A percentile compares a stretch with the other conserved stretches of the same genome.
Conservation (phyloP, 2,329 filamentous ascomycete genomes). For the Colletotrichum coccodes region DNA sequence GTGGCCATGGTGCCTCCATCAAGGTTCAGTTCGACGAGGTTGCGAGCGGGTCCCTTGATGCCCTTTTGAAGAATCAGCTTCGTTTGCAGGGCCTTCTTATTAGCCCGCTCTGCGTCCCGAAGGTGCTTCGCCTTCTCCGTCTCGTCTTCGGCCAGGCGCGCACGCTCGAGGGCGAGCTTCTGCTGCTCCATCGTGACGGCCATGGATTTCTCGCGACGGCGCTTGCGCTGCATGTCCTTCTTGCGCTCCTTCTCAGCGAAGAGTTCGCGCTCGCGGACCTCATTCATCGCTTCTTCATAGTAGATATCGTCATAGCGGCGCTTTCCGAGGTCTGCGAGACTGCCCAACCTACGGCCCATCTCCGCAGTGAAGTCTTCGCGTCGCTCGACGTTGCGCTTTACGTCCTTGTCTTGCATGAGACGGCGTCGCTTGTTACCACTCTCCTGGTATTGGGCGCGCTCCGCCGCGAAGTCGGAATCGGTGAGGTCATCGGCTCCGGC, state of each 20-base stretch:
- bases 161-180: slow-evolving; percentile 82
- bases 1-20: slow-evolving; percentile 88
- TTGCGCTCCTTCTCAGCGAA: slow-evolving; percentile 98
- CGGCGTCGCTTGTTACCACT: slow-evolving; percentile 73
- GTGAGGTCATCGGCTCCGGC: slow-evolving; percentile 57
- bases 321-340: slow-evolving; percentile 77
- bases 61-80: slow-evolving; percentile 88
- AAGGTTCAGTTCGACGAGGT: slow-evolving; percentile 77
- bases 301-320: slow-evolving; percentile 80
- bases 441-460: slow-evolving; percentile 62
- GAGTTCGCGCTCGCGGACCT: slow-evolving; percentile 90
- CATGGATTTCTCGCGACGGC: slow-evolving; percentile 94
- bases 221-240: slow-evolving; percentile 99
- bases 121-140: slow-evolving; percentile 83
- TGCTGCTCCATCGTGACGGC: slow-evolving; percentile 92
- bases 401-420: slow-evolving; percentile 72
- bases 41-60: slow-evolving; percentile 79
- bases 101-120: slow-evolving; percentile 87
- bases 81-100: slow-evolving; percentile 92
- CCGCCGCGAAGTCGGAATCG: slow-evolving; percentile 54
- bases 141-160: slow-evolving; percentile 82
- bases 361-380: slow-evolving; percentile 67
- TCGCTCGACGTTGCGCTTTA: slow-evolving; percentile 70
- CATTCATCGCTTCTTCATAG: slow-evolving; percentile 82
- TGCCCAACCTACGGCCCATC: slow-evolving; percentile 70